phyloP scores from a whole-genome alignment of 805 yeast species.

The Vanderwaltozyma polyspora region DNA sequence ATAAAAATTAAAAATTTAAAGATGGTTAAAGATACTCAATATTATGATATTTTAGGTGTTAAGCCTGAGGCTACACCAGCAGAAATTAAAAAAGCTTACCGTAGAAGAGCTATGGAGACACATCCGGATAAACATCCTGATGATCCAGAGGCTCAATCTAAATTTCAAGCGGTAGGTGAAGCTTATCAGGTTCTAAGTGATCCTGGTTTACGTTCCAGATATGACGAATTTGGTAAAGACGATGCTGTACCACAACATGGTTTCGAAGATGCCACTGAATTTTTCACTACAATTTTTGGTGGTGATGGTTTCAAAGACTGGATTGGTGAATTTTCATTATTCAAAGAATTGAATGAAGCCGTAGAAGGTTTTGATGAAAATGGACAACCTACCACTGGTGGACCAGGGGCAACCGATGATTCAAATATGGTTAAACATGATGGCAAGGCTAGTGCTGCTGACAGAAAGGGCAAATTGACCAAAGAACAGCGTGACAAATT shows the following conservation, averaged over 20 bases:
- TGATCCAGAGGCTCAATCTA: constrained; percentile 78
- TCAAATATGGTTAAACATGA: constrained; percentile 27
- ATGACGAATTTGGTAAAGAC: constrained; percentile 80
- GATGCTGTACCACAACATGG: constrained; percentile 59
- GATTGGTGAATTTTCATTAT: constrained; percentile 66
- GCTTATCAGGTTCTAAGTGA: constrained; percentile 79
- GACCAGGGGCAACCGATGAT: constrained; percentile 6
- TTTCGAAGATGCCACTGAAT: constrained; percentile 77
- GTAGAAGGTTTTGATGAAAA: constrained; percentile 33
- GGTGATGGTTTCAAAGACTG: constrained; percentile 70
- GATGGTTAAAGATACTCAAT: constrained; percentile 79
- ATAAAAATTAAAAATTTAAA: neutral
- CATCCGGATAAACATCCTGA: constrained; percentile 98
- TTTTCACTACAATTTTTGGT: constrained; percentile 74
- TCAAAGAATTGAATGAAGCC: constrained; percentile 50
- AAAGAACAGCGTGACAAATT: constrained; percentile 41
- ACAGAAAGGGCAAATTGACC: constrained; percentile 17
- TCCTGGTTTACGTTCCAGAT: constrained; percentile 50
- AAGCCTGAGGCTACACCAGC: constrained; percentile 56
- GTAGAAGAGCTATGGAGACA: constrained; percentile 76
- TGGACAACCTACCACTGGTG: constrained; percentile 9
- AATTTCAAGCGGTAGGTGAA: constrained; percentile 63
- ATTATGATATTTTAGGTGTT: constrained; percentile 74
- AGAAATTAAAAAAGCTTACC: constrained; percentile 87
- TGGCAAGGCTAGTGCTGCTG: constrained; percentile 22